phyloP scores from a whole-genome alignment of 352 stramenopile genomes.

The Globisporangium echinulatum region DNA sequence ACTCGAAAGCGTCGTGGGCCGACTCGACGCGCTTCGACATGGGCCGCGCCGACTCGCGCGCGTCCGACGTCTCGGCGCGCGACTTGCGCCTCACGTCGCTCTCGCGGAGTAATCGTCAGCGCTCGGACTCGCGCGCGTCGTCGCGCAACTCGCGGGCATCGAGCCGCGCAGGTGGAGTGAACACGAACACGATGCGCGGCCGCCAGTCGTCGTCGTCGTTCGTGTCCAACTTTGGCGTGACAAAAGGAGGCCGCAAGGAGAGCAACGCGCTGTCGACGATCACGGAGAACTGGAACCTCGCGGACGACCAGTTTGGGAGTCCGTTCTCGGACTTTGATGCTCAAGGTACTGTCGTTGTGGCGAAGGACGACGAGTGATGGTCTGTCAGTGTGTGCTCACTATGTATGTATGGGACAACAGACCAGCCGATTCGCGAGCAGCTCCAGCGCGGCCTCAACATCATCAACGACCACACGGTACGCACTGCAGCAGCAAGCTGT shows the following conservation, averaged over 20 bases:
- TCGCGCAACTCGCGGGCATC: slow-evolving; percentile 55
- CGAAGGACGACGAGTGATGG: not conserved
- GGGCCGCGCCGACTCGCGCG: slow-evolving; percentile 69
- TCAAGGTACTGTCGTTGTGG: slow-evolving; percentile 30
- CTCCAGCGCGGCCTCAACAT: slow-evolving; percentile 73
- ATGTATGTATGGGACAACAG: slow-evolving; percentile 14
- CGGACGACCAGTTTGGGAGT: slow-evolving; percentile 71
- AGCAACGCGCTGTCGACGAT: slow-evolving; percentile 80
- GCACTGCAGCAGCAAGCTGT: not conserved
- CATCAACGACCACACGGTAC: slow-evolving; percentile 83
- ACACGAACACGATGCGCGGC: slow-evolving; percentile 10
- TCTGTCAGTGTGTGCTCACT: not conserved
- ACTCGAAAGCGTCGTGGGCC: slow-evolving; percentile 78
- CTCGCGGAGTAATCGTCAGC: slow-evolving; percentile 25
- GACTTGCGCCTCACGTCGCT: slow-evolving; percentile 62
- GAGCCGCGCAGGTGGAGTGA: slow-evolving; percentile 23
- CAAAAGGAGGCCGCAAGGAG: slow-evolving; percentile 47
- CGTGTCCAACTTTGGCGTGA: slow-evolving; percentile 75
- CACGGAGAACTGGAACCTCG: slow-evolving; percentile 83
- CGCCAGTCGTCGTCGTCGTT: slow-evolving; percentile 66
- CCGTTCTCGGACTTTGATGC: slow-evolving; percentile 77
- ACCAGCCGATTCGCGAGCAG: slow-evolving; percentile 80
- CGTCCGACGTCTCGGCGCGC: slow-evolving; percentile 62
- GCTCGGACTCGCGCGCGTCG: slow-evolving; percentile 64
- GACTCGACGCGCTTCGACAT: slow-evolving; percentile 86